A percentile compares a stretch with the other conserved stretches of the same genome.
Evolutionary conservation across 202 grass and related monocot species (phyloP).

Genomic region (Carex sylvatica): DNA sequence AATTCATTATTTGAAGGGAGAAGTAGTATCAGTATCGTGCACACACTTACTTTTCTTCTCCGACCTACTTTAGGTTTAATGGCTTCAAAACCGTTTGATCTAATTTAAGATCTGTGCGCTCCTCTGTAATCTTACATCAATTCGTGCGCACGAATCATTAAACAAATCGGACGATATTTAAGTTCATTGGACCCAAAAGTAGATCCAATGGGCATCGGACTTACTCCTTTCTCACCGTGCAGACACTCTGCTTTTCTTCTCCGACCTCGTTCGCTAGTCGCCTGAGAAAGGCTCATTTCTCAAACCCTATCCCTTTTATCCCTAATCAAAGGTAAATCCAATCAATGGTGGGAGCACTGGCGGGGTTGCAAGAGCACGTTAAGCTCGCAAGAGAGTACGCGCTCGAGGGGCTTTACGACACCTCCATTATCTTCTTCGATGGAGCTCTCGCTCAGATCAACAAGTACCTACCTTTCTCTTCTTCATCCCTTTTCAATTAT

Average conservation of each 20-base stretch:
- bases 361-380: slow-evolving; percentile 87
- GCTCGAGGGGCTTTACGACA: slow-evolving; percentile 96
- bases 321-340: slow-evolving; percentile 12
- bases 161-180: too few relatives aligned
- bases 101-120: too few relatives aligned
- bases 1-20: too few relatives aligned
- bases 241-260: neutral
- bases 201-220: too few relatives aligned
- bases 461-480: slow-evolving; percentile 51
- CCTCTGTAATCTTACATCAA: too few relatives aligned
- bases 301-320: slow-evolving; percentile 8
- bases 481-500: neutral
- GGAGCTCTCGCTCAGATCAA: slow-evolving; percentile 99
- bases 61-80: too few relatives aligned
- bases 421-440: slow-evolving; percentile 99
- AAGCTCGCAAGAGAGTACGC: slow-evolving; percentile 95
- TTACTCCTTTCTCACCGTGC: too few relatives aligned
- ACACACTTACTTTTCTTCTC: too few relatives aligned
- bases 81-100: too few relatives aligned
- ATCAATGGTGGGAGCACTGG: slow-evolving; percentile 58
- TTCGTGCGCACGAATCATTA: too few relatives aligned
- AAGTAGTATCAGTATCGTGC: neutral
- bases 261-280: neutral
- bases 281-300: neutral
- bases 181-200: too few relatives aligned